Conservation (phyloP, 352 stramenopile species). For the Aphanomyces cochlioides region DNA sequence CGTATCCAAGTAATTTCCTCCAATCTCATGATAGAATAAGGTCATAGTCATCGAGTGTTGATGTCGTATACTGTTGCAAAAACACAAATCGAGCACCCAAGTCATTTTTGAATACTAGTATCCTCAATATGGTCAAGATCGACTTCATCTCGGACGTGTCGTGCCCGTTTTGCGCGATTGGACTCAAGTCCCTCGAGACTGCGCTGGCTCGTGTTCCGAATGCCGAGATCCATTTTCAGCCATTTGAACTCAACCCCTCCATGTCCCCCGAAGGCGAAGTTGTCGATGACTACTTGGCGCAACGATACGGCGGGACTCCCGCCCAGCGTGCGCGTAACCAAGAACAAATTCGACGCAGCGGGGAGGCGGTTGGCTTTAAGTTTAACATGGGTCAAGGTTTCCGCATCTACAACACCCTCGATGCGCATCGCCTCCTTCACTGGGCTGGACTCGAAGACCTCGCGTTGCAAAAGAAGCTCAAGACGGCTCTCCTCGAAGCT, state of each 20-base stretch:
- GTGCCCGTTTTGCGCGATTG: background rate
- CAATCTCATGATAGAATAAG: too few relatives aligned
- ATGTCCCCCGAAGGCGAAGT: background rate
- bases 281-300: background rate
- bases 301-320: background rate
- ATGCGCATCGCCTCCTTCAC: background rate
- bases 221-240: background rate
- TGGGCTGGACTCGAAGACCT: background rate
- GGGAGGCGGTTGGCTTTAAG: background rate
- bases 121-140: background rate
- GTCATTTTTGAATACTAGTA: too few relatives aligned
- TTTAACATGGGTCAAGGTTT: background rate
- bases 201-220: background rate
- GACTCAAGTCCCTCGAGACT: background rate
- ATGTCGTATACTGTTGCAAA: too few relatives aligned
- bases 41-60: too few relatives aligned
- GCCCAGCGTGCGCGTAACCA: background rate
- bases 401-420: background rate
- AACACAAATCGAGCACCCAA: too few relatives aligned
- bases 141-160: background rate
- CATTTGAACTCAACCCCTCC: background rate
- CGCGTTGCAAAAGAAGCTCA: background rate
- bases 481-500: background rate
- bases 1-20: too few relatives aligned
- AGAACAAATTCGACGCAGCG: background rate